Conservation (phyloP, 2,329 filamentous ascomycete genomes). For the Hypoxylon rubiginosum region DNA sequence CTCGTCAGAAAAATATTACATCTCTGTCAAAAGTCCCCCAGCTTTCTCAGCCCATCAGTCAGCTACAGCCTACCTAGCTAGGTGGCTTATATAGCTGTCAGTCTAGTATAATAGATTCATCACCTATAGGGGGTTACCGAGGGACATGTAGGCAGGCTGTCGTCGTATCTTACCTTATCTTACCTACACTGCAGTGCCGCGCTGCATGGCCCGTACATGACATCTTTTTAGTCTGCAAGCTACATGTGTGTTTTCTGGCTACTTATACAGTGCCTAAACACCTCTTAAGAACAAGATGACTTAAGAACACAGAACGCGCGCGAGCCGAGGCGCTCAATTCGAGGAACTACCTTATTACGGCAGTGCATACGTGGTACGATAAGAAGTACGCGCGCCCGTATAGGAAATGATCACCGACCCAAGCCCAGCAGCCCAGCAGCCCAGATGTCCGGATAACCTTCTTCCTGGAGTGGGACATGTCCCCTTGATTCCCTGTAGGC, state of each 20-base stretch:
- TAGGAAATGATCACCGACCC: constrained; percentile 40
- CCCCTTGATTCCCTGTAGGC: constrained; percentile 29
- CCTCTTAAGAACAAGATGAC: not conserved
- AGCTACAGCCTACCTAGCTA: constrained; percentile 8
- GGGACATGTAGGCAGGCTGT: not conserved
- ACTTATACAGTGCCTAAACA: not conserved
- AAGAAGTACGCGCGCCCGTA: constrained; percentile 30
- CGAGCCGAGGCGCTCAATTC: constrained; percentile 25
- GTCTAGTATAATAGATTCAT: not conserved
- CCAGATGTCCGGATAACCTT: constrained; percentile 48
- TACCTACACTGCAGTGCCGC: constrained; percentile 1
- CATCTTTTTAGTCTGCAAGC: not conserved
- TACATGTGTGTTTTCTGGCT: not conserved
- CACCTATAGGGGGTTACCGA: not conserved
- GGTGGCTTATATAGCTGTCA: constrained; percentile 5
- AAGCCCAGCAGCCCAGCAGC: constrained; percentile 29
- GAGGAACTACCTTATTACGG: constrained; percentile 14
- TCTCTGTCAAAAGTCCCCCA: constrained; percentile 35
- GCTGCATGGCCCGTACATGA: not conserved
- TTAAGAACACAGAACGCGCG: constrained; percentile 3
- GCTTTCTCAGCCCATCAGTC: constrained; percentile 15
- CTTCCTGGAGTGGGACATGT: constrained; percentile 40
- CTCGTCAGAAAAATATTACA: constrained; percentile 3
- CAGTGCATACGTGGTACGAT: constrained; percentile 39
- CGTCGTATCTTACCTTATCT: constrained; percentile 1